Conservation (phyloP, 805 yeast species). For the Clavispora fructus region DNA sequence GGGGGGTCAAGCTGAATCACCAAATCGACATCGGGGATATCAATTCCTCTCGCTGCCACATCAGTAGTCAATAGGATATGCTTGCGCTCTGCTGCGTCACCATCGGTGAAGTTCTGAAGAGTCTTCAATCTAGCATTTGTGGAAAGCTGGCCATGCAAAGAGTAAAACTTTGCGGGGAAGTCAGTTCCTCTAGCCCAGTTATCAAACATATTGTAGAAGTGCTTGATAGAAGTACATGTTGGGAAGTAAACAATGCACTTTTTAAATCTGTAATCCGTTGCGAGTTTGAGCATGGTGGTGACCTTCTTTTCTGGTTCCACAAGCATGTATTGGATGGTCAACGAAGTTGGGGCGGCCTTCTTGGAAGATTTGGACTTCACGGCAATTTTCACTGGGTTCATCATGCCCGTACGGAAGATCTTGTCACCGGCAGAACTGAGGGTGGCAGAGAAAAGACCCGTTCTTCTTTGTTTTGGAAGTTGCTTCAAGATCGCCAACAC, state of each 20-base stretch:
- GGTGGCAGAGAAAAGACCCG: slow-evolving; percentile 93
- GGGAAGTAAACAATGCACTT: slow-evolving; percentile 91
- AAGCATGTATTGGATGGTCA: slow-evolving; percentile 57
- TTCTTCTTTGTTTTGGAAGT: slow-evolving; percentile 87
- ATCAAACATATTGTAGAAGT: slow-evolving; percentile 58
- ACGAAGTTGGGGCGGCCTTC: slow-evolving; percentile 54
- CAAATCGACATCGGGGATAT: slow-evolving; percentile 89
- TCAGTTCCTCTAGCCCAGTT: slow-evolving; percentile 23
- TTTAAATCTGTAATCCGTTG: slow-evolving; percentile 52
- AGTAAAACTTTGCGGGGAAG: slow-evolving; percentile 42
- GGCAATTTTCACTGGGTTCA: slow-evolving; percentile 84
- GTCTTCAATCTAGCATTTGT: slow-evolving; percentile 76
- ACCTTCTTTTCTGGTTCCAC: slow-evolving; percentile 59
- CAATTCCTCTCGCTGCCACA: slow-evolving; percentile 97
- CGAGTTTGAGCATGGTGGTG: slow-evolving; percentile 48
- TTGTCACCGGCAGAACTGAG: slow-evolving; percentile 74
- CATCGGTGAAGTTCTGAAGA: slow-evolving; percentile 52
- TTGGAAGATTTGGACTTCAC: slow-evolving; percentile 50
- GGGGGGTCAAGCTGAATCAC: slow-evolving; percentile 97
- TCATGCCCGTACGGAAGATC: slow-evolving; percentile 81
- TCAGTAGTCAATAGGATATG: slow-evolving; percentile 84
- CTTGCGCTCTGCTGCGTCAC: slow-evolving; percentile 35
- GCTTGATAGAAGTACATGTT: slow-evolving; percentile 79
- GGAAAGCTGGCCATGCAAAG: slow-evolving; percentile 88
- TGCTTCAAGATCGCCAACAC: slow-evolving; percentile 59